These are phyloP conservation scores for Cudoniella acicularis DNA, from an alignment of 495 filamentous ascomycete genomes.

Conservation along the genomic window DNA sequence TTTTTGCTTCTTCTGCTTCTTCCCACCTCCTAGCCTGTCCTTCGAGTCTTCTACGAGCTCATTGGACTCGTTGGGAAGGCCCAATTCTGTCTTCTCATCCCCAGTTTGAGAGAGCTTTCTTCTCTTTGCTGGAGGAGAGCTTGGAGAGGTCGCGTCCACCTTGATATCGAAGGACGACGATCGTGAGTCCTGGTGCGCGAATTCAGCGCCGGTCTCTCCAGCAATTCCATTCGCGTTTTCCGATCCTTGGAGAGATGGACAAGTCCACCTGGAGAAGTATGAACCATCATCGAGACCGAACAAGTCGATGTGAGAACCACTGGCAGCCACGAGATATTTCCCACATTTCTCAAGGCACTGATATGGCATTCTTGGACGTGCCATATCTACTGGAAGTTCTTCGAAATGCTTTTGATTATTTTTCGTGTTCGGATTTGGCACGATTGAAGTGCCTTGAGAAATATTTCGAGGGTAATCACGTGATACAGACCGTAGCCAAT, in stretches of 20 bases:
- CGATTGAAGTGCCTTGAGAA: neutral
- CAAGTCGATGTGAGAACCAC: conserved; percentile 36
- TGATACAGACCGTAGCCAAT: neutral
- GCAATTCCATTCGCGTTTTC: neutral
- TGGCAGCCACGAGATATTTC: conserved; percentile 38
- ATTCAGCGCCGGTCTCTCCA: neutral
- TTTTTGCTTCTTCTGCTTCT: conserved; percentile 15
- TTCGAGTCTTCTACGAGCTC: neutral
- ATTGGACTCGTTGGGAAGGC: neutral
- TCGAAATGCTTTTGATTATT: neutral
- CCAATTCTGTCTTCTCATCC: neutral
- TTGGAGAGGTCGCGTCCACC: conserved; percentile 2
- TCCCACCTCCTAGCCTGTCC: neutral
- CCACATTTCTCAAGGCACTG: conserved; percentile 38
- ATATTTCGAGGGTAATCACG: neutral
- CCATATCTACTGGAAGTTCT: neutral
- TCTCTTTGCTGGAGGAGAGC: conserved; percentile 22
- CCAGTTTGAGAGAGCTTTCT: conserved; percentile 14
- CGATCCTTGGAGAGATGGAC: neutral
- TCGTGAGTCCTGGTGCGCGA: conserved; percentile 3
- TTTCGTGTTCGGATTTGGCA: neutral
- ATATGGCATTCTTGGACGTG: conserved; percentile 29
- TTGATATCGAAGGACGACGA: neutral
- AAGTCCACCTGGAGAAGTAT: conserved; percentile 37
- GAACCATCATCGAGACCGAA: conserved; percentile 32